A percentile compares a stretch with the other conserved stretches of the same genome.
phyloP scores from a whole-genome alignment of 2,329 filamentous ascomycete species.

The Cordyceps fumosorosea region DNA sequence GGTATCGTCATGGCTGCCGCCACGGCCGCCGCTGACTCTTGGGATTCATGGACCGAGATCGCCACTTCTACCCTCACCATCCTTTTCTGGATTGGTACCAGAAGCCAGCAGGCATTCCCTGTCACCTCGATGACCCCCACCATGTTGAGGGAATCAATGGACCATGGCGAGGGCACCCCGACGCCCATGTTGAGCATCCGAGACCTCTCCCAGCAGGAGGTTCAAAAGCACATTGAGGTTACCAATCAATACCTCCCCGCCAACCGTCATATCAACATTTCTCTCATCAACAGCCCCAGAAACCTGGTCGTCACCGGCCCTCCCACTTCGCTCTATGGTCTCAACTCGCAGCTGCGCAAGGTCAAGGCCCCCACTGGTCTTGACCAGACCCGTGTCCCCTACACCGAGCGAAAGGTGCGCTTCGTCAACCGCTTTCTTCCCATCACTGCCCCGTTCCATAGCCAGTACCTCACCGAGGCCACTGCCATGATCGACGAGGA shows the following conservation, averaged over 20 bases:
- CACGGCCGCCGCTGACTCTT: conserved; percentile 83
- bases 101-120: conserved; percentile 95
- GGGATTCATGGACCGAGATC: conserved; percentile 83
- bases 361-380: conserved; percentile 96
- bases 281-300: conserved; percentile 90
- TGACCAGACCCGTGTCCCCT: conserved; percentile 89
- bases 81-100: conserved; percentile 96
- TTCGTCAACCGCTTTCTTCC: conserved; percentile 96
- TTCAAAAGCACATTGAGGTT: conserved; percentile 93
- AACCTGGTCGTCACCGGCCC: conserved; percentile 97
- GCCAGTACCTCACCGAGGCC: conserved; percentile 80
- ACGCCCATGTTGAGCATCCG: conserved; percentile 98
- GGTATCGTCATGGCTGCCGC: conserved; percentile 90
- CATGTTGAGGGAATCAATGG: conserved; percentile 85
- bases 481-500: conserved; percentile 80
- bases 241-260: conserved; percentile 94
- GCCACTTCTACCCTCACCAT: conserved; percentile 78
- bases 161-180: conserved; percentile 89
- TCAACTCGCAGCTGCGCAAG: conserved; percentile 91
- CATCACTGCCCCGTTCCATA: conserved; percentile 97
- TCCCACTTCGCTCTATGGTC: conserved; percentile 89
- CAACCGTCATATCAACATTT: conserved; percentile 91
- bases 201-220: conserved; percentile 77
- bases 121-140: conserved; percentile 87
- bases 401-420: conserved; percentile 91